Percentiles rank a stretch among this genome's conserved stretches.
phyloP scores from a whole-genome alignment of 2,329 filamentous ascomycete genomes.

The Septoria linicola region DNA sequence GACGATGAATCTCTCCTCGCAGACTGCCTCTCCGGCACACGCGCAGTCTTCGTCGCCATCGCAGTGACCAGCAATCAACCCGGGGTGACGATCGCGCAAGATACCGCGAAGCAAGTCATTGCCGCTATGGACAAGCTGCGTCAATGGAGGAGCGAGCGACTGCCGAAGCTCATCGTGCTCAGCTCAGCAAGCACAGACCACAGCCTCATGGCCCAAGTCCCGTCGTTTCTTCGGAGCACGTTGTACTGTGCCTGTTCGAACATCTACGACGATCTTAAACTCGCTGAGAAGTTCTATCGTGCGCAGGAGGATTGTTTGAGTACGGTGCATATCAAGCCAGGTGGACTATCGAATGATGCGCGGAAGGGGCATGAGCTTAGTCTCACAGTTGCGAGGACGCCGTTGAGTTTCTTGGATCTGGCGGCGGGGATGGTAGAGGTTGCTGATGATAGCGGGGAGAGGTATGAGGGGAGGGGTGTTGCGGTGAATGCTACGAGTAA shows the following conservation, averaged over 20 bases:
- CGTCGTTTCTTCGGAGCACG: background rate
- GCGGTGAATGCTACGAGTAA: background rate
- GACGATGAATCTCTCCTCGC: slow-evolving; percentile 42
- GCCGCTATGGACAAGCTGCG: slow-evolving; percentile 41
- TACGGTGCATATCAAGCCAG: slow-evolving; percentile 47
- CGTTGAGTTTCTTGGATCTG: slow-evolving; percentile 47
- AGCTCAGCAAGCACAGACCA: slow-evolving; percentile 46
- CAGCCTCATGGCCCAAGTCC: slow-evolving; percentile 29
- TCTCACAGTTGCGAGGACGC: slow-evolving; percentile 39
- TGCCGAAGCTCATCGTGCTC: slow-evolving; percentile 46
- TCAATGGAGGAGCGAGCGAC: slow-evolving; percentile 9
- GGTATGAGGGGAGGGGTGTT: slow-evolving; percentile 1
- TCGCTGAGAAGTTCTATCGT: slow-evolving; percentile 42
- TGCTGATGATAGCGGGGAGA: slow-evolving; percentile 24
- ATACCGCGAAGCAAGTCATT: slow-evolving; percentile 41
- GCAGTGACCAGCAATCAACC: slow-evolving; percentile 37
- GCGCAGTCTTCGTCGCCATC: slow-evolving; percentile 38
- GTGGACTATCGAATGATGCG: slow-evolving; percentile 39
- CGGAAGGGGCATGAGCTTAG: slow-evolving; percentile 45
- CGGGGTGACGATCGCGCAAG: slow-evolving; percentile 35
- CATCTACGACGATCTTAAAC: slow-evolving; percentile 42
- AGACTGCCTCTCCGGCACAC: slow-evolving; percentile 39
- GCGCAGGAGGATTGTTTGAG: slow-evolving; percentile 41
- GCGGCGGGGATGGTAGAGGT: slow-evolving; percentile 52
- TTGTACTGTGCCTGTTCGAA: slow-evolving; percentile 10